Evolutionary conservation across 768 basidiomycete genomes (phyloP), one percentile per base, ranked within the genome.

Genomic region (Xerocomellus chrysenteron): DNA sequence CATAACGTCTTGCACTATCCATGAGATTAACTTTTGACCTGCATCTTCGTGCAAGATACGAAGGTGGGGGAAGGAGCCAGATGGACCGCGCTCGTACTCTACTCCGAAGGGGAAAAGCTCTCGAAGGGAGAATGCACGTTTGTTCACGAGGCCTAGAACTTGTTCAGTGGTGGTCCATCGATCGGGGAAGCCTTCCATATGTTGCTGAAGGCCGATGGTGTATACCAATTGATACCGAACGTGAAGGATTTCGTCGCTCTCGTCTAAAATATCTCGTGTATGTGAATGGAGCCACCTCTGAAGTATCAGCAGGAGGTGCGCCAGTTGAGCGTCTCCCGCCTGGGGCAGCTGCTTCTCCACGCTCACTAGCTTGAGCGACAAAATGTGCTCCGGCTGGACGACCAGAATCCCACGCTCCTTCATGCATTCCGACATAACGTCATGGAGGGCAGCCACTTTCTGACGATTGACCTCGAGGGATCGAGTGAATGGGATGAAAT

Each of bases 331-430:
- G 10, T 48, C 40, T 9, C 13, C 10, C 10, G 8, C n/a, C 12
- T 11, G 44, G 13, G 36, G 30, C 9, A 74, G 52, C 30, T 68
- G 65, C 33, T 60, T 67, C 53, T 84, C 76, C 24, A 82, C 65
- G 4, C 71, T 73, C 73, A 79, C 75, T n/a, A 84, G 69, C 58
- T 75, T 73, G 55, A 80, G 78, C 0, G 82, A 84, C 3, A 84
- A 70, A 14, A 82, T 68, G 30, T 84, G 80, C 45, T 84, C 82
- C 0, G 82, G 83, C 45, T 84, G 83, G 13, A 71, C 56, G 1
- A 84, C 68, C 13, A 82, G 63, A n/a, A 84, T 61, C 0, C 82
- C 82, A 10, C 71, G 65, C 19, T 65, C 64, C 0, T 50, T 50
- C 58, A 67, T 69, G 54, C 83, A 84, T 42, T 73, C 70, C 28